Conservation (phyloP, 805 yeast species). For the Lipomyces chichibuensis region DNA sequence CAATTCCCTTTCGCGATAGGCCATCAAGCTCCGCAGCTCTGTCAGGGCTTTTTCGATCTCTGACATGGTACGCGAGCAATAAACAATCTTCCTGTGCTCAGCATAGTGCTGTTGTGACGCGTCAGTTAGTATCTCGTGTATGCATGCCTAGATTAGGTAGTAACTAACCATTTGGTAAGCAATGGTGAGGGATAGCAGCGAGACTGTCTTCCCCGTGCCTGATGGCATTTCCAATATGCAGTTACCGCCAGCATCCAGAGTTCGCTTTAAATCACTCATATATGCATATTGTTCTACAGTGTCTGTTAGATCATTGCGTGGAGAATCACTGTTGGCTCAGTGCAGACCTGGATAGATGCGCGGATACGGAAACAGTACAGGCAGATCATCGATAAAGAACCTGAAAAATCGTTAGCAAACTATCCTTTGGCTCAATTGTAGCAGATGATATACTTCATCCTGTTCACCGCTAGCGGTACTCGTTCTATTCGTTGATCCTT, state of each 20-base stretch:
- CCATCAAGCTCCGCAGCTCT: constrained; percentile 87
- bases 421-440: background rate
- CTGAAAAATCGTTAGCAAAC: constrained; percentile 44
- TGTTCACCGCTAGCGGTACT: background rate
- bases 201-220: constrained; percentile 97
- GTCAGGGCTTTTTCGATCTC: constrained; percentile 97
- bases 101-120: constrained; percentile 62
- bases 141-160: background rate
- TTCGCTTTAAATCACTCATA: constrained; percentile 92
- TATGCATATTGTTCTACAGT: constrained; percentile 85
- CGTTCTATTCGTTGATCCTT: background rate
- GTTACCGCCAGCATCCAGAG: constrained; percentile 95
- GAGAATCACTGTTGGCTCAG: background rate
- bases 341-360: constrained; percentile 72
- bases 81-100: constrained; percentile 89
- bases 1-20: constrained; percentile 75
- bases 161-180: constrained; percentile 77
- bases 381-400: constrained; percentile 92
- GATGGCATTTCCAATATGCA: constrained; percentile 99
- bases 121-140: background rate
- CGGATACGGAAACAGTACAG: constrained; percentile 95
- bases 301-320: background rate
- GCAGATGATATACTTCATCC: constrained; percentile 31
- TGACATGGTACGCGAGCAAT: constrained; percentile 99
- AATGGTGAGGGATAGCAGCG: constrained; percentile 84